Percentiles rank a stretch among this genome's conserved stretches.
Conservation (phyloP, 345 rosid genomes). For the Moringa oleifera region DNA sequence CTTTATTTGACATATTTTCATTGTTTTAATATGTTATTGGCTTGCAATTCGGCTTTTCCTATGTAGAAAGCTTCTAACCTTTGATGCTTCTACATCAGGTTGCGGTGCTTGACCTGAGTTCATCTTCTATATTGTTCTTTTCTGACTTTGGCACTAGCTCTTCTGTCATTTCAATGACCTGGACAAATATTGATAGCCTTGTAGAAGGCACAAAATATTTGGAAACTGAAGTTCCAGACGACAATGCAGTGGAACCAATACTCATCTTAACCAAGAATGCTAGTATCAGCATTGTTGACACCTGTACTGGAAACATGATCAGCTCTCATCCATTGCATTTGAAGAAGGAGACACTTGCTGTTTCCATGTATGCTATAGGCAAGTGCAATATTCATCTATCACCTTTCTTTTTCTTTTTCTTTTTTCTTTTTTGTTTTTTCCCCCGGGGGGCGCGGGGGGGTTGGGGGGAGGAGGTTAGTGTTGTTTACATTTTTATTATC, state of each 20-base stretch:
- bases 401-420: not conserved
- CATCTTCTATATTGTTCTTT: constrained; percentile 35
- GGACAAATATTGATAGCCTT: constrained; percentile 18
- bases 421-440: too few species aligned
- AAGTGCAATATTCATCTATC: constrained; percentile 13
- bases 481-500: constrained; percentile 4
- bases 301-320: constrained; percentile 26
- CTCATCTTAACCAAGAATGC: constrained; percentile 35
- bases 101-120: constrained; percentile 38
- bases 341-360: constrained; percentile 27
- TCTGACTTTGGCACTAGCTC: constrained; percentile 23
- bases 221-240: constrained; percentile 24
- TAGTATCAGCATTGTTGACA: constrained; percentile 24
- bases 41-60: not conserved
- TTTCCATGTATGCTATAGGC: constrained; percentile 44
- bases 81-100: constrained; percentile 33
- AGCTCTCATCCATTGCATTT: constrained; percentile 29
- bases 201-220: constrained; percentile 18
- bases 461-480: not conserved
- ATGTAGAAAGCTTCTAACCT: not conserved
- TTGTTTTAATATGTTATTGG: constrained; percentile 8
- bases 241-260: constrained; percentile 23
- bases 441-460: too few species aligned
- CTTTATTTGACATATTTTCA: not conserved
- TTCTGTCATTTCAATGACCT: constrained; percentile 31